Evolutionary conservation across 1,284 basidiomycete species (phyloP), one percentile per base, ranked within the genome.

Genomic region (Heterobasidion annosum): DNA sequence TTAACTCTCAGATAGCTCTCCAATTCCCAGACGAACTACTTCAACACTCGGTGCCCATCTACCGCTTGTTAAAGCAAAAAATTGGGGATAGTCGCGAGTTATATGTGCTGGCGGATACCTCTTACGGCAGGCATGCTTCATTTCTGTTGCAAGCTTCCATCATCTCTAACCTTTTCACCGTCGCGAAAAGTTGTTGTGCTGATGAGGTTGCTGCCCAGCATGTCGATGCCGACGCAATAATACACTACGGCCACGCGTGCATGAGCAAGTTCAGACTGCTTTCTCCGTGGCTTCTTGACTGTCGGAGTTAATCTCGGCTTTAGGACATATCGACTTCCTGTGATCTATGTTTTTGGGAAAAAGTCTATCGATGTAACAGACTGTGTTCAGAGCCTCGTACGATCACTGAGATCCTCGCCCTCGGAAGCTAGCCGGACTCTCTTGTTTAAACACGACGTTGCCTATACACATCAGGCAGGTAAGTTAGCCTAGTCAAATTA

Each of bases 161-260:
- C 18, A 15, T 43, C 13, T 32, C 35, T 58, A 13, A 49, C 54
- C 15, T 46, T 49, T 55, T 52, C 57, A 51, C 19, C 51, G 25
- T 25, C 25, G 25, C 25, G 3, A 25, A 25, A 3, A 97, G 93
- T 64, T 99, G 96, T 66, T 99, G 96, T 66, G 93, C 97, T 3
- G 97, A 99, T 66, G 91, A 98, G 63, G 88, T 99, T 3, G 91
- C 93, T 8, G 95, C 96, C 5, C 86, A 94, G 59, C 97, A 99
- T 67, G 86, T 96, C 45, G 85, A 95, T 59, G 93, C 95, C 0
- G 91, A 98, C 64, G 81, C 88, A 8, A 78, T 98, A 57, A 86
- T 99, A 5, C 96, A 99, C 67, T 98, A 97, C 64, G 96, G 97
- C 0, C 92, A 98, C 72, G 94, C 96, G 0, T 99, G 97, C 69